Conservation (phyloP, 805 yeast species). For the Candida lessepsii region DNA sequence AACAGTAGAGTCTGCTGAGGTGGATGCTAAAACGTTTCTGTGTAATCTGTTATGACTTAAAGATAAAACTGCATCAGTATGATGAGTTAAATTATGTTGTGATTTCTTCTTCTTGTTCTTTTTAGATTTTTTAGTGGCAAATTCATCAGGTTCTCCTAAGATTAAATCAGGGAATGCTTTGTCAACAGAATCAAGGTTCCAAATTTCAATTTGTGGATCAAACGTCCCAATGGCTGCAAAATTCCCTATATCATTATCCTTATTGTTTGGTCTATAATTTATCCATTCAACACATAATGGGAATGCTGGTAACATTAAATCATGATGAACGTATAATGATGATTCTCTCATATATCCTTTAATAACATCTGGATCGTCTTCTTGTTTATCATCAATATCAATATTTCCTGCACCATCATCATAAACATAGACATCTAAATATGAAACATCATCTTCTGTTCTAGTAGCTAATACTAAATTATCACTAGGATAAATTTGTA, state of each 20-base stretch:
- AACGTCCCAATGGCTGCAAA: conserved; percentile 97
- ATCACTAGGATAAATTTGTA: conserved; percentile 86
- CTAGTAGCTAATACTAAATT: conserved; percentile 86
- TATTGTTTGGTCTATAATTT: conserved; percentile 62
- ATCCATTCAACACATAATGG: conserved; percentile 97
- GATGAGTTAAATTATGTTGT: conserved; percentile 67
- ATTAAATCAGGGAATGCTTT: conserved; percentile 93
- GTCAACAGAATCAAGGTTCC: conserved; percentile 92
- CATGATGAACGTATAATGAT: conserved; percentile 90
- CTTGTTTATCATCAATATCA: conserved; percentile 64
- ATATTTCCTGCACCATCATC: conserved; percentile 93
- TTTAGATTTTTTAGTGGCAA: conserved; percentile 38
- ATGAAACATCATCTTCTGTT: conserved; percentile 94
- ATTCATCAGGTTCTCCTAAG: conserved; percentile 68
- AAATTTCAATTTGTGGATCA: conserved; percentile 95
- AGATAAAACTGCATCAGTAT: conserved; percentile 91
- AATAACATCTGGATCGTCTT: conserved; percentile 76
- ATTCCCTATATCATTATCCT: conserved; percentile 64
- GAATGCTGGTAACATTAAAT: conserved; percentile 93
- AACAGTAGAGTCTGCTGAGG: conserved; percentile 93
- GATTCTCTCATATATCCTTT: conserved; percentile 70
- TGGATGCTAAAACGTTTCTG: conserved; percentile 84
- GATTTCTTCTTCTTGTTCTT: conserved; percentile 48
- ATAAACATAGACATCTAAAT: conserved; percentile 88
- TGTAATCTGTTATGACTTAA: conserved; percentile 78